Conservation (phyloP, 805 yeast species). For the Nakazawaea holstii region DNA sequence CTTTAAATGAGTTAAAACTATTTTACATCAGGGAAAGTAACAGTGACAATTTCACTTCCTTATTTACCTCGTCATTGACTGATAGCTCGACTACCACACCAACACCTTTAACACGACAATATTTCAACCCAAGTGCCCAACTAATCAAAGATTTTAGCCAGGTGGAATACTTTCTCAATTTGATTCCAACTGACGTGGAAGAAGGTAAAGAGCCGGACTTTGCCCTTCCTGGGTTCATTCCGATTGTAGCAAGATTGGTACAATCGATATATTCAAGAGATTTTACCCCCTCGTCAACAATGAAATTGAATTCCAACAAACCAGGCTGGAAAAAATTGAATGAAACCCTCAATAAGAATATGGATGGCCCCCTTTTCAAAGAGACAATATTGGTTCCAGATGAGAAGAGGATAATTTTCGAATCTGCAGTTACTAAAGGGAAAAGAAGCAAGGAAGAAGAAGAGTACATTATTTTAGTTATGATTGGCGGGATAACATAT, state of each 20-base stretch:
- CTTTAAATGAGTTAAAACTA: slow-evolving; percentile 43
- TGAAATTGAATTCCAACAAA: slow-evolving; percentile 9
- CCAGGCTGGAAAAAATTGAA: slow-evolving; percentile 40
- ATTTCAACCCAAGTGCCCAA: slow-evolving; percentile 15
- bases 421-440: slow-evolving; percentile 12
- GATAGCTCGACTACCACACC: background rate
- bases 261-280: slow-evolving; percentile 63
- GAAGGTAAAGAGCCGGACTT: slow-evolving; percentile 40
- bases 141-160: slow-evolving; percentile 27
- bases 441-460: slow-evolving; percentile 16
- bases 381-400: slow-evolving; percentile 27
- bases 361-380: slow-evolving; percentile 29
- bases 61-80: slow-evolving; percentile 12
- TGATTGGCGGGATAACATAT: slow-evolving; percentile 83
- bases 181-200: slow-evolving; percentile 38
- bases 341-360: slow-evolving; percentile 31
- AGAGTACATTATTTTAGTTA: slow-evolving; percentile 39
- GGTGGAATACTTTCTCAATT: slow-evolving; percentile 36
- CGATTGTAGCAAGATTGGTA: slow-evolving; percentile 63
- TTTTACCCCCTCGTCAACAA: slow-evolving; percentile 20
- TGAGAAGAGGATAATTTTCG: slow-evolving; percentile 21
- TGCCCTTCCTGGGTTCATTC: slow-evolving; percentile 79
- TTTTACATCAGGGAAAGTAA: slow-evolving; percentile 30
- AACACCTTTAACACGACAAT: background rate
- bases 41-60: slow-evolving; percentile 1